Percentiles rank a stretch among this genome's conserved stretches.
These are phyloP conservation scores for Trametes pubescens DNA, from an alignment of 1,284 basidiomycete species.

Conservation along the genomic window DNA sequence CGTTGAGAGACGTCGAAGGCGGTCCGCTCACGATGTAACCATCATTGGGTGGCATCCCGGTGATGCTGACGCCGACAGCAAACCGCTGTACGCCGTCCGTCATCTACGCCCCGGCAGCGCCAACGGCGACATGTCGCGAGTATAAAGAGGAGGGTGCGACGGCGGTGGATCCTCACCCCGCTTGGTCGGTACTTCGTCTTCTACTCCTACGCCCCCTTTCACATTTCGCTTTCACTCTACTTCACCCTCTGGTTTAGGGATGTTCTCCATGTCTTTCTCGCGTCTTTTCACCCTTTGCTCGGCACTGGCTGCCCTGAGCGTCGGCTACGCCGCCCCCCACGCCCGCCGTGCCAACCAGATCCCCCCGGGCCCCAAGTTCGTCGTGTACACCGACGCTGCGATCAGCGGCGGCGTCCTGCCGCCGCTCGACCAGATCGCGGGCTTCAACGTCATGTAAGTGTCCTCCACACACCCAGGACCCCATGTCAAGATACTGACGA, in stretches of 20 bases:
- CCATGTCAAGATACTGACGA: background rate
- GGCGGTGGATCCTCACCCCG: slow-evolving; percentile 5
- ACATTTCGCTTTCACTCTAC: slow-evolving; percentile 9
- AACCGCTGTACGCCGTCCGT: background rate
- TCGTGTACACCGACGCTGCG: slow-evolving; percentile 12
- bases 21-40: background rate
- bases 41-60: too few species aligned
- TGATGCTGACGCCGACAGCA: background rate
- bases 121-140: background rate
- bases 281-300: slow-evolving; percentile 16
- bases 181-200: slow-evolving; percentile 16
- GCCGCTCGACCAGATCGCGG: slow-evolving; percentile 24
- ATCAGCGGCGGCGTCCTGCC: slow-evolving; percentile 20
- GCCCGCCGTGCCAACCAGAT: slow-evolving; percentile 5
- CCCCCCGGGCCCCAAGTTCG: slow-evolving; percentile 13
- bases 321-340: slow-evolving; percentile 9
- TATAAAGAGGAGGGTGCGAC: slow-evolving; percentile 3
- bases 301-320: slow-evolving; percentile 15
- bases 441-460: slow-evolving; percentile 29
- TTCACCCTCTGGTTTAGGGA: slow-evolving; percentile 21
- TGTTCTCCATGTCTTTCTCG: slow-evolving; percentile 19
- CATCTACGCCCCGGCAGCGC: background rate
- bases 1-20: background rate
- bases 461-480: too few species aligned
- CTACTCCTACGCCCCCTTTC: slow-evolving; percentile 1